Evolutionary conservation across 345 rosid species (phyloP).

Genomic region (Bruguiera sexangula): DNA sequence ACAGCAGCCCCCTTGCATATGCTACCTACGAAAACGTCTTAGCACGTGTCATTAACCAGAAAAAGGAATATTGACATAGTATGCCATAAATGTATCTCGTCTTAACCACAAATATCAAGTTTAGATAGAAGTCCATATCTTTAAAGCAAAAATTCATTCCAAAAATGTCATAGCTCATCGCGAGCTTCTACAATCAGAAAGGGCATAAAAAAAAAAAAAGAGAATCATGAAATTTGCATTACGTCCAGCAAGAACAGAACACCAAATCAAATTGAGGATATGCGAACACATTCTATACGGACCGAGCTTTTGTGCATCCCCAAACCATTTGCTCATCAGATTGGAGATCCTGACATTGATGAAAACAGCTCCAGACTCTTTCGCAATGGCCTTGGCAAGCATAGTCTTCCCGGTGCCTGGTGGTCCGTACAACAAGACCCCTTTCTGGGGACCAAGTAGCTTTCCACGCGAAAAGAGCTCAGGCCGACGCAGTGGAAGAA

Average conservation of each 20-base stretch:
- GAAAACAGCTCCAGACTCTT: slow-evolving; percentile 94
- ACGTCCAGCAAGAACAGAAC: not conserved
- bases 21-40: too few species aligned
- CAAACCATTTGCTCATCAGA: slow-evolving; percentile 99
- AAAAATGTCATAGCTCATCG: not conserved
- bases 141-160: not conserved
- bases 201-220: too few species aligned
- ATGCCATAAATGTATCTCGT: too few species aligned
- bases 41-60: too few species aligned
- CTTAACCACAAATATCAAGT: not conserved
- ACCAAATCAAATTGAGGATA: not conserved
- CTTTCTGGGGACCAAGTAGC: slow-evolving; percentile 95
- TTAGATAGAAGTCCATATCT: not conserved
- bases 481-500: slow-evolving; percentile 82
- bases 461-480: slow-evolving; percentile 87
- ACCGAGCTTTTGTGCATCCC: slow-evolving; percentile 99
- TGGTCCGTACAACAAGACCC: slow-evolving; percentile 87
- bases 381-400: slow-evolving; percentile 98
- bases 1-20: too few species aligned
- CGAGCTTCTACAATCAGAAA: not conserved
- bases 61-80: too few species aligned
- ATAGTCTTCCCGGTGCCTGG: slow-evolving; percentile 99
- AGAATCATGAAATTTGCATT: too few species aligned
- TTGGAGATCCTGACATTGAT: slow-evolving; percentile 84
- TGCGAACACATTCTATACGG: slow-evolving; percentile 17